Conservation (phyloP, 2,329 filamentous ascomycete genomes). For the Whalleya microplaca region DNA sequence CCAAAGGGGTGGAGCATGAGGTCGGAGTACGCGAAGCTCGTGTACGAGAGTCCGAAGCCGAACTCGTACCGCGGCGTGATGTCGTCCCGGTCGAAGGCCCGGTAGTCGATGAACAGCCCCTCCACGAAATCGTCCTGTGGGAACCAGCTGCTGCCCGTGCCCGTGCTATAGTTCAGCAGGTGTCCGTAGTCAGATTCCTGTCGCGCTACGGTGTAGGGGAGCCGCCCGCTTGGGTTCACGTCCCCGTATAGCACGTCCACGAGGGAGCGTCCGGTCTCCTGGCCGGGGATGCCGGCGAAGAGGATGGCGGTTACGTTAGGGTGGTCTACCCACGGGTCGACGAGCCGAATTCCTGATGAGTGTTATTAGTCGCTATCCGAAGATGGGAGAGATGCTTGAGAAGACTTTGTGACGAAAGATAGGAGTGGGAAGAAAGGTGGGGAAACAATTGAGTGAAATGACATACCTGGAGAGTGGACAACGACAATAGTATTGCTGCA, state of each 20-base stretch:
- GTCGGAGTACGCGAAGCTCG: slow-evolving; percentile 65
- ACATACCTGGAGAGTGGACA: slow-evolving; percentile 55
- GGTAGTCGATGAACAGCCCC: slow-evolving; percentile 85
- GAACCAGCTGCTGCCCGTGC: too few relatives aligned
- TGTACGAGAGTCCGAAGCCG: slow-evolving; percentile 82
- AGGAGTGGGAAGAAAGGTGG: not conserved
- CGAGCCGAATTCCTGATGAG: too few relatives aligned
- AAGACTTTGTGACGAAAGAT: not conserved
- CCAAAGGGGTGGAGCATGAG: slow-evolving; percentile 53
- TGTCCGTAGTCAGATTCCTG: slow-evolving; percentile 51
- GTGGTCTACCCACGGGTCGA: slow-evolving; percentile 69
- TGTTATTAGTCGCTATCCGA: slow-evolving; percentile 44
- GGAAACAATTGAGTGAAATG: not conserved
- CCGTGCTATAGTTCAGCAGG: too few relatives aligned
- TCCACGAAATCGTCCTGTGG: slow-evolving; percentile 64
- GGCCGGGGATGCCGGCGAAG: slow-evolving; percentile 78
- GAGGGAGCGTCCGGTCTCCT: slow-evolving; percentile 81
- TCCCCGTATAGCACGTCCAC: slow-evolving; percentile 66
- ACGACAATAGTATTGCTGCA: slow-evolving; percentile 62
- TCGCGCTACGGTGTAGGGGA: slow-evolving; percentile 38
- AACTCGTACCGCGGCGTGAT: slow-evolving; percentile 81
- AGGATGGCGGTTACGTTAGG: slow-evolving; percentile 76
- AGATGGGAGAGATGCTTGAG: slow-evolving; percentile 62
- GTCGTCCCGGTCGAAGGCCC: slow-evolving; percentile 77
- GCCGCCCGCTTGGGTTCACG: slow-evolving; percentile 30